Conservation (phyloP, 2,329 filamentous ascomycete genomes). For the Diaporthe humulicola region DNA sequence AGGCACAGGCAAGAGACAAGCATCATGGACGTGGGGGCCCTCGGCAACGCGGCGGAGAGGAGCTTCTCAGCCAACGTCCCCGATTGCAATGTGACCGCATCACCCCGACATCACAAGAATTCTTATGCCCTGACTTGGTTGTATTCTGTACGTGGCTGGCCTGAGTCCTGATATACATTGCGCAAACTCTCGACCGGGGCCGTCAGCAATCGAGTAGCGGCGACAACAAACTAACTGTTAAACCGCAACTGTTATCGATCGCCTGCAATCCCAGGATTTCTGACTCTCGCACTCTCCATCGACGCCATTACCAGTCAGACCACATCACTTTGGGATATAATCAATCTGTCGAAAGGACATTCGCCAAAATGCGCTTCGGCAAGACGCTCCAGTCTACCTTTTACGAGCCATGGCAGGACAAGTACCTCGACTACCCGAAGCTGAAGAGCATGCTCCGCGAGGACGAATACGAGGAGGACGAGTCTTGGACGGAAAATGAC, state of each 20-base stretch:
- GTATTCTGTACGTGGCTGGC: not conserved
- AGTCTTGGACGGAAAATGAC: conserved; percentile 91
- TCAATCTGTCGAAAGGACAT: not conserved
- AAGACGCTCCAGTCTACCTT: conserved; percentile 84
- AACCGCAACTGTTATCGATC: not conserved
- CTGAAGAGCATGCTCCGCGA: conserved; percentile 92
- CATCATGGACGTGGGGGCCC: conserved; percentile 23
- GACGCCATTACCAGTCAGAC: not conserved
- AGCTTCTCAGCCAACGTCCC: conserved; percentile 8
- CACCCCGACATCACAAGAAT: not conserved
- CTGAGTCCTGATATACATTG: not conserved
- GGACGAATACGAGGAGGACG: conserved; percentile 72
- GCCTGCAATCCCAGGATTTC: not conserved
- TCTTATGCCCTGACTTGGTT: not conserved
- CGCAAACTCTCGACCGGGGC: not conserved
- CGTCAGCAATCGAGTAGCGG: not conserved
- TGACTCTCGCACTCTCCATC: not conserved
- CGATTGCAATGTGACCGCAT: conserved; percentile 27
- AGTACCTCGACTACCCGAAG: conserved; percentile 96
- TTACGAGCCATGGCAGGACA: conserved; percentile 89
- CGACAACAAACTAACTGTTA: not conserved
- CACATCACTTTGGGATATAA: not conserved
- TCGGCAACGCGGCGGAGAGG: conserved; percentile 2
- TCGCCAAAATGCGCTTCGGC: conserved; percentile 85
- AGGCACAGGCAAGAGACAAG: conserved; percentile 9